Evolutionary conservation across 1,284 basidiomycete species (phyloP).

Genomic region (Uromyces viciae-fabae): DNA sequence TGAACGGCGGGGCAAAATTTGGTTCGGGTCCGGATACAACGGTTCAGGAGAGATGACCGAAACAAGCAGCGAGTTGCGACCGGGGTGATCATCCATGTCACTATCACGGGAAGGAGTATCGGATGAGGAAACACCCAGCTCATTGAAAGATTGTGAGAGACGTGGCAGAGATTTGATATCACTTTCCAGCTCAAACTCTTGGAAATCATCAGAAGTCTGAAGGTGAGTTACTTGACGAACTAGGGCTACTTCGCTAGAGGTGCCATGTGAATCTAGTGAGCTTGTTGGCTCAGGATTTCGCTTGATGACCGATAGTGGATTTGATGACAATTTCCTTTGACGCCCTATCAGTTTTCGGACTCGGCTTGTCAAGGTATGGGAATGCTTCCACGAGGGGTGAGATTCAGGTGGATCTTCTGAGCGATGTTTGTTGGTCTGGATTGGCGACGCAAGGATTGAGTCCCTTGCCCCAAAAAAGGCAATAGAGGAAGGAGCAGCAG

Average conservation of each 20-base stretch:
- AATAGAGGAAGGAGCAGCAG: too few species aligned
- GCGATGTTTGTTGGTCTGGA: neutral
- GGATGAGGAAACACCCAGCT: too few species aligned
- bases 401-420: neutral
- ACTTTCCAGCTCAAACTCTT: neutral
- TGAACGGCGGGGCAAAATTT: too few species aligned
- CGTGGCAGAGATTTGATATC: neutral
- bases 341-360: constrained; percentile 2
- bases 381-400: neutral
- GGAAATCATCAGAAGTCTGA: neutral
- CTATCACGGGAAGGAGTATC: neutral
- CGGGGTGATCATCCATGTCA: too few species aligned
- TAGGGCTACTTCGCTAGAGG: neutral
- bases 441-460: neutral
- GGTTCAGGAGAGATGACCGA: too few species aligned
- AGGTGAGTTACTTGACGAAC: neutral
- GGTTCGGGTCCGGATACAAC: too few species aligned
- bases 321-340: neutral
- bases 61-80: too few species aligned
- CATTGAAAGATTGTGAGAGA: too few species aligned
- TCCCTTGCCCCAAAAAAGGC: neutral
- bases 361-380: neutral
- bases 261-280: neutral
- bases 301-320: neutral
- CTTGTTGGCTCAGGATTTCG: neutral